A percentile compares a stretch with the other conserved stretches of the same genome.
phyloP scores from a whole-genome alignment of 306 rosid genomes.

The Trifolium pratense region DNA sequence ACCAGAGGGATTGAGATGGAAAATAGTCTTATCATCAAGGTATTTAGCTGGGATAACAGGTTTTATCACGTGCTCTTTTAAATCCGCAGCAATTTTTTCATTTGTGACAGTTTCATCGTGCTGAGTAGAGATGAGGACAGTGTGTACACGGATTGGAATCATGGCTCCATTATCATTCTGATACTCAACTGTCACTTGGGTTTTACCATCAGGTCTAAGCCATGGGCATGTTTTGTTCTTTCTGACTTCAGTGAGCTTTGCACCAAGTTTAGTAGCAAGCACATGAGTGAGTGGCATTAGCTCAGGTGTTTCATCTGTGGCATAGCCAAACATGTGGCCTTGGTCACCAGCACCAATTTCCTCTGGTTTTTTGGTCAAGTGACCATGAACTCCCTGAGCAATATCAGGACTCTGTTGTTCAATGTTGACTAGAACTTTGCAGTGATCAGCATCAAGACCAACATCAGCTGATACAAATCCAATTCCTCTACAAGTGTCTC shows the following conservation, averaged over 20 bases:
- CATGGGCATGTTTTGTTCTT: slow-evolving; percentile 79
- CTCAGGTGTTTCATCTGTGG: slow-evolving; percentile 84
- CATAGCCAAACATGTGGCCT: slow-evolving; percentile 93
- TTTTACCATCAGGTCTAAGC: slow-evolving; percentile 89
- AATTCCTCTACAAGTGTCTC: slow-evolving; percentile 74
- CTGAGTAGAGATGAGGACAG: slow-evolving; percentile 84
- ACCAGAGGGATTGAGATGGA: slow-evolving; percentile 83
- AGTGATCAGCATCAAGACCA: slow-evolving; percentile 74
- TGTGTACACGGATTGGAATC: slow-evolving; percentile 80
- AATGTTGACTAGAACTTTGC: slow-evolving; percentile 66
- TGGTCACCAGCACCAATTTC: slow-evolving; percentile 86
- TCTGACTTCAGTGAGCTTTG: slow-evolving; percentile 83
- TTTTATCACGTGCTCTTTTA: slow-evolving; percentile 80
- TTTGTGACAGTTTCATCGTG: slow-evolving; percentile 76
- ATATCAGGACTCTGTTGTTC: slow-evolving; percentile 79
- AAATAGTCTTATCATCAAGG: slow-evolving; percentile 78
- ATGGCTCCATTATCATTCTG: slow-evolving; percentile 76
- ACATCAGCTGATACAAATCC: slow-evolving; percentile 70
- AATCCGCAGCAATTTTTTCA: slow-evolving; percentile 65
- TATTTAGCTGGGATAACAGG: slow-evolving; percentile 71
- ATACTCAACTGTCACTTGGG: slow-evolving; percentile 90
- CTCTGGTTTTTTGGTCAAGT: slow-evolving; percentile 56
- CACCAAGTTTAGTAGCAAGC: slow-evolving; percentile 81
- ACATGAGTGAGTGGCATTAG: slow-evolving; percentile 90
- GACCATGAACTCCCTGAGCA: slow-evolving; percentile 80